Evolutionary conservation across 129 eudicot genomes (phyloP).

Genomic region (Ambrosia artemisiifolia): DNA sequence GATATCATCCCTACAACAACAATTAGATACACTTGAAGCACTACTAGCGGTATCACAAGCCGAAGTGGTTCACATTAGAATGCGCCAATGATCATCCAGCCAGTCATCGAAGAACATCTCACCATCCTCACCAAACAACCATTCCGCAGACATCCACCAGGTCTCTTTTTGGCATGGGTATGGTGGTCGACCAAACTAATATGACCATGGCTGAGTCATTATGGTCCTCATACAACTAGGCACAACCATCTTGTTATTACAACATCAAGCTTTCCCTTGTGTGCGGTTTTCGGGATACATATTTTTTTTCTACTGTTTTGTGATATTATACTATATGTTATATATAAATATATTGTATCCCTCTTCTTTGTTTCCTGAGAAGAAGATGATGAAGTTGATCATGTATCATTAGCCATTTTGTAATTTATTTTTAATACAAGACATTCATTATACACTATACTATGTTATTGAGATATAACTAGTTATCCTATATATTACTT

Average conservation of each 20-base stretch:
- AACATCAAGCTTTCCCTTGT: slow-evolving; percentile 40
- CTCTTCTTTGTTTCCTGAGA: too few species aligned
- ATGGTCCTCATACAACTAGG: slow-evolving; percentile 62
- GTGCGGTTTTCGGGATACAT: slow-evolving; percentile 4
- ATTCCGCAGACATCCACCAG: slow-evolving; percentile 47
- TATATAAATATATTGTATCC: slow-evolving; percentile 19
- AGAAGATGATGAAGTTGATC: slow-evolving; percentile 38
- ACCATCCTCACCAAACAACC: slow-evolving; percentile 47
- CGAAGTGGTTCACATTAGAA: slow-evolving; percentile 73
- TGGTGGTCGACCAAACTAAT: slow-evolving; percentile 51
- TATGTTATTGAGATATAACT: slow-evolving; percentile 25
- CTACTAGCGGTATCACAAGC: slow-evolving; percentile 76
- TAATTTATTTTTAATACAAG: slow-evolving; percentile 46
- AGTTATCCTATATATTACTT: background rate
- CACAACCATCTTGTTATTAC: slow-evolving; percentile 21
- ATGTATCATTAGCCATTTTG: slow-evolving; percentile 65
- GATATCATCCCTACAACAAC: slow-evolving; percentile 75
- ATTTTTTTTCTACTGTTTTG: slow-evolving; percentile 6
- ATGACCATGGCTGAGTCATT: slow-evolving; percentile 79
- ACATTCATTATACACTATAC: slow-evolving; percentile 26
- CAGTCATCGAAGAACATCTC: slow-evolving; percentile 55
- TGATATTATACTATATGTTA: slow-evolving; percentile 21
- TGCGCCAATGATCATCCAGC: slow-evolving; percentile 54
- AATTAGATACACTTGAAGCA: slow-evolving; percentile 62
- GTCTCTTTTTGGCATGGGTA: slow-evolving; percentile 85